Conservation (phyloP, 257 asterid genomes). For the Handroanthus guayacan region DNA sequence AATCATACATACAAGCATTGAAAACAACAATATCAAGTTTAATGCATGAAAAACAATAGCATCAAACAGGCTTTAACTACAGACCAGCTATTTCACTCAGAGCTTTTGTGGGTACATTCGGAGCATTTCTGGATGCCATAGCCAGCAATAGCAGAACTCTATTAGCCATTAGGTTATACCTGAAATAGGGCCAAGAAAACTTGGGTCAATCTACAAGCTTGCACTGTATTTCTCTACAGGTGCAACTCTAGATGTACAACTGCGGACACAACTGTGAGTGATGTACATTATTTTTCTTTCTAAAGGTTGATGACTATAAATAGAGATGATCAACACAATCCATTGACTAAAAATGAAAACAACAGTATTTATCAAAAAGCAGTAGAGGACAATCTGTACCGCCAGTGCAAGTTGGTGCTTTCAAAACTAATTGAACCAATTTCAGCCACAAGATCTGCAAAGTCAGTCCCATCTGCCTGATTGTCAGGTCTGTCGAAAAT, state of each 20-base stretch:
- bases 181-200: conserved; percentile 47
- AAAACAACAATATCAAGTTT: conserved; percentile 4
- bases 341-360: conserved; percentile 16
- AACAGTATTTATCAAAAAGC: conserved; percentile 24
- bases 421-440: conserved; percentile 87
- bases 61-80: conserved; percentile 38
- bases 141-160: conserved; percentile 94
- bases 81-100: conserved; percentile 84
- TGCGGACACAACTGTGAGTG: conserved; percentile 25
- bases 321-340: conserved; percentile 18
- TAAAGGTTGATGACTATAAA: conserved; percentile 19
- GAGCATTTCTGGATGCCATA: conserved; percentile 81
- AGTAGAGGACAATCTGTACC: conserved; percentile 53
- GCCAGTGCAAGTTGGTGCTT: conserved; percentile 91
- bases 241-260: conserved; percentile 24
- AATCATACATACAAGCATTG: not conserved
- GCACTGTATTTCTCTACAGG: conserved; percentile 24
- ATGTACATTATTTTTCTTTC: conserved; percentile 11
- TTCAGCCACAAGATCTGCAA: conserved; percentile 82
- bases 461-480: conserved; percentile 69
- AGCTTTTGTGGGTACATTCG: conserved; percentile 69
- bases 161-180: conserved; percentile 99
- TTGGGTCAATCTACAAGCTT: conserved; percentile 30
- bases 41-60: conserved; percentile 24
- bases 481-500: conserved; percentile 51